Evolutionary conservation across 768 basidiomycete species (phyloP), one percentile per base, ranked within the genome.

Genomic region (Strobilomyces confusus): DNA sequence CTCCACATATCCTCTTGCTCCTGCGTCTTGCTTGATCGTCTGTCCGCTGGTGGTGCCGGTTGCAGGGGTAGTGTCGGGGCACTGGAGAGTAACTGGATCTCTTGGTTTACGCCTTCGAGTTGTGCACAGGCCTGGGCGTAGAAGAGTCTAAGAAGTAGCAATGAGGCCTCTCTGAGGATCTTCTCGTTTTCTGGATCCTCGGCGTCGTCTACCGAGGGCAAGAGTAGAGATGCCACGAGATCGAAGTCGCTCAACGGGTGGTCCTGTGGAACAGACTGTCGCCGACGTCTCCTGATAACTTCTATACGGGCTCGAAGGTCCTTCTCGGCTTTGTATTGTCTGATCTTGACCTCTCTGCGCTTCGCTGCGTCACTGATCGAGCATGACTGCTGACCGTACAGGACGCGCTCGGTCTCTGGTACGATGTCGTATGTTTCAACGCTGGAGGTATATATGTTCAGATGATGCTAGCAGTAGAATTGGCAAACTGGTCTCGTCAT

Each of bases 301-400:
- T 92, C 80, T 25, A 98, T 81, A 52, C 79, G 79, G 19, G 71
- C 70, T 49, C 83, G 80, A 26, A 98, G 70, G 33, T 89, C 87
- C 69, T 90, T 95, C 70, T 95, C 93, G 52, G 82, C 80, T 69
- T 86, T 84, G 69, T 83, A 98, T 65, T 95, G 94, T 56, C 82
- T 84, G 58, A 99, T 97, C 75, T 97, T 99, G 32, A 86, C 68
- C 59, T 95, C 93, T 59, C 97, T 74, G 51, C 87, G 78, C 63
- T 79, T 81, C 1, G 82, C 79, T 19, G 86, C 80, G 67, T 98
- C 88, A 11, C 63, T 69, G 45, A 84, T 69, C n/a, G 73, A 61
- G 9, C 75, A 74, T 11, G 77, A 58, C 48, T 75, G 77, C 44
- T 76, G 76, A 41, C 70, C 73, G 58, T 84, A 80, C 12, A 92